Percentiles rank a stretch among this genome's conserved stretches.
Evolutionary conservation across 176 grass and related monocot genomes (phyloP).

Genomic region (Phoenix roebelenii): DNA sequence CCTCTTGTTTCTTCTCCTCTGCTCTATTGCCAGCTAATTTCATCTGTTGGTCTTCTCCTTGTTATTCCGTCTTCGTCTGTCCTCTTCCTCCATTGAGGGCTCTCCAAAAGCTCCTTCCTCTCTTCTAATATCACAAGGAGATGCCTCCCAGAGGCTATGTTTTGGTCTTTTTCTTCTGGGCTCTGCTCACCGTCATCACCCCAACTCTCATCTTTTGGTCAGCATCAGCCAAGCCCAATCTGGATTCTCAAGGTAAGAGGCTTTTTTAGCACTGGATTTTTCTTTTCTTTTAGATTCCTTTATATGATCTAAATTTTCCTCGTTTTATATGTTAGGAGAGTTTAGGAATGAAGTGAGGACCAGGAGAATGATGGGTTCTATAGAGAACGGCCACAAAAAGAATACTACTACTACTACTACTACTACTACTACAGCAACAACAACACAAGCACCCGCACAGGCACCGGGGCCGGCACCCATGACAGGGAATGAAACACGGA

Average conservation of each 20-base stretch:
- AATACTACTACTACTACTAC: neutral
- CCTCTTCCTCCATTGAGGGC: no score
- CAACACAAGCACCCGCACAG: slow-evolving; percentile 5
- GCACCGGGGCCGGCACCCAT: slow-evolving; percentile 24
- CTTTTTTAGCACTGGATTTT: neutral
- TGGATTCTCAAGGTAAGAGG: slow-evolving; percentile 2
- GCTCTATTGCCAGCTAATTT: no score
- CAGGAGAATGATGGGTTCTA: slow-evolving; percentile 33
- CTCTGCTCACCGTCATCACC: slow-evolving; percentile 14
- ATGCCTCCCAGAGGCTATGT: slow-evolving; percentile 21
- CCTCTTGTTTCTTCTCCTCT: no score
- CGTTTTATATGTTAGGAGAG: slow-evolving; percentile 2
- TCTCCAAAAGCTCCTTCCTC: no score
- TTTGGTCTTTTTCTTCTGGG: slow-evolving; percentile 18
- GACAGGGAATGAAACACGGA: slow-evolving; percentile 14
- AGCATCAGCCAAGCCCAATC: neutral
- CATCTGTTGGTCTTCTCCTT: no score
- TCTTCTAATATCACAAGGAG: neutral
- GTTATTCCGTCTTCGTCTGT: no score
- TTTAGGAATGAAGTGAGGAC: slow-evolving; percentile 17
- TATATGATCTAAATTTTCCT: neutral
- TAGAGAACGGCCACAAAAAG: slow-evolving; percentile 6
- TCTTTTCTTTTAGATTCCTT: neutral
- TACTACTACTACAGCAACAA: neutral
- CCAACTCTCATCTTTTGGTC: slow-evolving; percentile 19